Percentiles rank a stretch among this genome's conserved stretches.
Conservation (phyloP, 176 grass and related monocot genomes). For the Typha latifolia region DNA sequence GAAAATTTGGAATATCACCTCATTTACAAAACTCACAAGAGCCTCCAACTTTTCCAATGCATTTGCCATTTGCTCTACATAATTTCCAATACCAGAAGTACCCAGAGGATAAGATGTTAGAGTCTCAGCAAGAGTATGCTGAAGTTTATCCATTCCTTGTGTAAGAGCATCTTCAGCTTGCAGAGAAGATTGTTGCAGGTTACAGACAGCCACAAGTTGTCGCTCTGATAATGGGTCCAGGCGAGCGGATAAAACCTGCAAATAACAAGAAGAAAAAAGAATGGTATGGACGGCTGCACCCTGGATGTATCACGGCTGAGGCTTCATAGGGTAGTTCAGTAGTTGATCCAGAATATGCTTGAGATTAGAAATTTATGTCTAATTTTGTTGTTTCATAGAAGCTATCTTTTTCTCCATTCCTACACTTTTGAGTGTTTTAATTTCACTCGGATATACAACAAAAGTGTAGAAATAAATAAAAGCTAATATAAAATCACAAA, state of each 20-base stretch:
- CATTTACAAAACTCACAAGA: slow-evolving; percentile 53
- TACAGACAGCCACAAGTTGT: slow-evolving; percentile 25
- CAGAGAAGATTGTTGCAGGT: slow-evolving; percentile 42
- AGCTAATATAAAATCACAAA: no score
- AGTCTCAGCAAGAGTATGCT: slow-evolving; percentile 63
- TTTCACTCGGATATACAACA: no score
- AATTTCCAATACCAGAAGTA: slow-evolving; percentile 18
- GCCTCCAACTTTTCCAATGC: slow-evolving; percentile 53
- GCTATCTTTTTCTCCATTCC: no score
- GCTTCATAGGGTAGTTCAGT: no score
- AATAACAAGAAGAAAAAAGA: slow-evolving; percentile 5
- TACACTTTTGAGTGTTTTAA: no score
- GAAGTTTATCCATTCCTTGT: slow-evolving; percentile 89
- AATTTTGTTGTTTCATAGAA: no score
- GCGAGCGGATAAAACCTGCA: slow-evolving; percentile 60
- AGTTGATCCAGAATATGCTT: no score
- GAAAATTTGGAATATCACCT: slow-evolving; percentile 30
- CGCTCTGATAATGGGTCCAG: slow-evolving; percentile 51
- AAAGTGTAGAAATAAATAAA: no score
- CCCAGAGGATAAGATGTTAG: slow-evolving; percentile 34
- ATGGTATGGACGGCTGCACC: no score
- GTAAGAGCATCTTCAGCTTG: slow-evolving; percentile 80
- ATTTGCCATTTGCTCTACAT: slow-evolving; percentile 54
- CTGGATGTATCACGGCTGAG: no score
- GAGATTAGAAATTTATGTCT: no score